phyloP scores from a whole-genome alignment of 495 filamentous ascomycete species.

The Neurospora cerealis region DNA sequence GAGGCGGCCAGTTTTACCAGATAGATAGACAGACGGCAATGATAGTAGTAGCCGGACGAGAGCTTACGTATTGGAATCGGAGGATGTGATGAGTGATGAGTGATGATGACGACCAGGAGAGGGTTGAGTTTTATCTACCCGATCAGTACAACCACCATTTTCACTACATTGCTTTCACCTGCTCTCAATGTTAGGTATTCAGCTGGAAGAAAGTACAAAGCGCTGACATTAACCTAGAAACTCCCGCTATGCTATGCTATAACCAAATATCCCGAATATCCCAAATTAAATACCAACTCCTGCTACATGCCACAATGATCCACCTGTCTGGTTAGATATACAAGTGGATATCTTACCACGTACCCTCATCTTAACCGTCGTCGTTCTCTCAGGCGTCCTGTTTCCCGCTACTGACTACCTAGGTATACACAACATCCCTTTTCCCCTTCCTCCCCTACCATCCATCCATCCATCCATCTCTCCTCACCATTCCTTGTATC shows the following conservation, averaged over 20 bases:
- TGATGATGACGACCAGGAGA: not conserved
- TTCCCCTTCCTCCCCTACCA: too few relatives aligned
- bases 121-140: too few relatives aligned
- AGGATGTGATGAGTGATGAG: not conserved
- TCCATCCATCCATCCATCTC: too few relatives aligned
- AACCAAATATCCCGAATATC: not conserved
- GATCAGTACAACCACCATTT: too few relatives aligned
- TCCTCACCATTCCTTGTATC: too few relatives aligned
- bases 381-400: too few relatives aligned
- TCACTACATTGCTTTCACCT: not conserved
- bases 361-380: too few relatives aligned
- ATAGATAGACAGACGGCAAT: not conserved
- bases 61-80: not conserved
- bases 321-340: too few relatives aligned
- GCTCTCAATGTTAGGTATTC: not conserved
- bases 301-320: not conserved
- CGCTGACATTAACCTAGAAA: not conserved
- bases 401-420: too few relatives aligned
- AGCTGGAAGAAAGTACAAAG: not conserved
- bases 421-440: too few relatives aligned
- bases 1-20: not conserved
- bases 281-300: not conserved
- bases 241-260: not conserved
- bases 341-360: too few relatives aligned
- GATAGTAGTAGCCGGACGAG: not conserved